Conservation (phyloP, 352 stramenopile genomes). For the Phytophthora pinifolia region DNA sequence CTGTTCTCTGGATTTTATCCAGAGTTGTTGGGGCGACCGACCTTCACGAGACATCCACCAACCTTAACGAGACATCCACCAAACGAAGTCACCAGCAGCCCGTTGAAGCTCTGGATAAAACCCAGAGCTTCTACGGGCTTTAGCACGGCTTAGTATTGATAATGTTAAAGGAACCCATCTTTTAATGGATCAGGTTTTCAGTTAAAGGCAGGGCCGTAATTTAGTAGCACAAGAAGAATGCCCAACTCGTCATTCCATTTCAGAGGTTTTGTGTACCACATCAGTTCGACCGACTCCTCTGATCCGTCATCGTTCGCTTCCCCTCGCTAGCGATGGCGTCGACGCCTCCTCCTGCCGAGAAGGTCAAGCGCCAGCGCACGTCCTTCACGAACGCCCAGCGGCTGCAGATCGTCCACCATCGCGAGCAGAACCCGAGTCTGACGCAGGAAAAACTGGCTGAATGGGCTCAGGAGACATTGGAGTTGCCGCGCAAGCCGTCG, state of each 20-base stretch:
- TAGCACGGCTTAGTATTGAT: too few species aligned
- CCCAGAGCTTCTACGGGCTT: too few species aligned
- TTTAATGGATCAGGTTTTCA: too few species aligned
- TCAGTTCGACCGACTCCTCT: background rate
- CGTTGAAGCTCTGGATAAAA: too few species aligned
- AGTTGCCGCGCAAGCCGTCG: slow-evolving; percentile 27
- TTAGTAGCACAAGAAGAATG: too few species aligned
- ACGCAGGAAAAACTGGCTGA: slow-evolving; percentile 25
- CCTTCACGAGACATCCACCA: too few species aligned
- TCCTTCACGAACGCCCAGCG: slow-evolving; percentile 36
- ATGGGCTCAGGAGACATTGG: slow-evolving; percentile 25
- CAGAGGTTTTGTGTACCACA: background rate
- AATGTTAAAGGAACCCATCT: slow-evolving; percentile 6
- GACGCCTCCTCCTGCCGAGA: background rate
- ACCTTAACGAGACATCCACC: too few species aligned
- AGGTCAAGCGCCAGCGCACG: slow-evolving; percentile 11
- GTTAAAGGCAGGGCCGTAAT: too few species aligned
- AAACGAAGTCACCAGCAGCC: too few species aligned
- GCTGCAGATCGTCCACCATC: slow-evolving; percentile 28
- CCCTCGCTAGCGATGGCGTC: slow-evolving; percentile 19
- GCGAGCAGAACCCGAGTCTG: slow-evolving; percentile 22
- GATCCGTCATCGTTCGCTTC: background rate
- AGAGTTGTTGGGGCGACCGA: too few species aligned
- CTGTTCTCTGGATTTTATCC: too few species aligned
- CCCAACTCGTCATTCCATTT: background rate